phyloP scores from a whole-genome alignment of 768 basidiomycete species.

The Naematelia aurantialba region DNA sequence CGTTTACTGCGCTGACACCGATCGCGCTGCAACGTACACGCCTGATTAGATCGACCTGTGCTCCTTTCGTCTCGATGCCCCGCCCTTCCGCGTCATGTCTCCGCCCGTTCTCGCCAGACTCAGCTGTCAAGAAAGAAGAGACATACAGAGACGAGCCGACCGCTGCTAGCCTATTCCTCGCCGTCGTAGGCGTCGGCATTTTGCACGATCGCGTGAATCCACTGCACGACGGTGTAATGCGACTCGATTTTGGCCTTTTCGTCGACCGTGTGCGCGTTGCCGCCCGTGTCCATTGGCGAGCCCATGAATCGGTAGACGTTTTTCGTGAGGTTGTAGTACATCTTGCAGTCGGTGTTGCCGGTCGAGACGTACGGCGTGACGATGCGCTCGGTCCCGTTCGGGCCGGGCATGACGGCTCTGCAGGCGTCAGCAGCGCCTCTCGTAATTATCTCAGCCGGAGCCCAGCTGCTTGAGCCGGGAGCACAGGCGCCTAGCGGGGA shows the following conservation, averaged over 20 bases:
- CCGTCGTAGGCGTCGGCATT: conserved; percentile 43
- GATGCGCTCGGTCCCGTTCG: conserved; percentile 33
- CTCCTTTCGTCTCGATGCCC: no score
- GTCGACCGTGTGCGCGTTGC: conserved; percentile 47
- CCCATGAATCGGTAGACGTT: conserved; percentile 47
- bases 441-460: no score
- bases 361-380: conserved; percentile 42
- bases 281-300: conserved; percentile 11
- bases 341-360: conserved; percentile 45
- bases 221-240: conserved; percentile 37
- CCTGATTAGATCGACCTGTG: no score
- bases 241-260: conserved; percentile 42
- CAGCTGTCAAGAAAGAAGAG: no score
- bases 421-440: not conserved
- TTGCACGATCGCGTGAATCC: conserved; percentile 48
- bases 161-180: conserved; percentile 33
- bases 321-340: conserved; percentile 46
- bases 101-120: no score
- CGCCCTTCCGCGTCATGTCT: no score
- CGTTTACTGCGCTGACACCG: no score
- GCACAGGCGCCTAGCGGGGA: no score
- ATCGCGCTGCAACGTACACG: no score
- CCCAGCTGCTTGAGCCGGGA: no score
- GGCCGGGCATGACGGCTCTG: conserved; percentile 35
- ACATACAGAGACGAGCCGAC: no score